Base-by-base conservation (phyloP, 148 eudicot species). In the Amaranthus palmeri region DNA sequence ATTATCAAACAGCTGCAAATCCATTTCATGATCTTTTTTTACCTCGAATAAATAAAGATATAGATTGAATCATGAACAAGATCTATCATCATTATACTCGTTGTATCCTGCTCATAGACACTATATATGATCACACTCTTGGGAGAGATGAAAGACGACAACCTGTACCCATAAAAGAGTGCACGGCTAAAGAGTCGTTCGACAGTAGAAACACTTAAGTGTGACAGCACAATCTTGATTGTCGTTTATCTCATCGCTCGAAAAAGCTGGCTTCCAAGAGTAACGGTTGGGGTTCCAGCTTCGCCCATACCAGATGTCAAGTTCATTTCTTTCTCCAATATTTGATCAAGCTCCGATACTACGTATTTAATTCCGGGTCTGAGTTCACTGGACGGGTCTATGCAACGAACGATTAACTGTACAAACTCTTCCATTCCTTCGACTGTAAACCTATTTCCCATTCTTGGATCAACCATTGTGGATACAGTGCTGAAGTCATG, bases 181-280 rank as follows among this genome's bases (percentile, higher is more conserved):
- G 2, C 2, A 2, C 36, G 36, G 36, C 36, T 25, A 25, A 25
- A 25, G 36, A 25, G 36, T 25, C 36, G 2, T 25, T 25, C 0
- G 36, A 83, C 79, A 83, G 82, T 70, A 65, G 50, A 59, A 55
- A 67, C 56, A 60, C 62, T 68, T 72, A 45, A 72, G 51, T 51
- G 17, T 53, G 36, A 25, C 36, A 25, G 77, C 65, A 25, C 36
- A 25, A 25, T 25, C 36, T 10, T 7, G 64, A 47, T 68, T 25
- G 43, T 44, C 7, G 50, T 25, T 82, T 72, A 91, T 78, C 80
- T 91, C 65, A 81, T 80, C 70, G 90, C 80, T 86, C 86, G 87
- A 72, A 93, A 93, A 80, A 93, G 98, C 75, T 91, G 96, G 90
- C 98, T 93, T 78, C 97, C 98, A 56, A 91, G 97, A 67, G 88